These are phyloP conservation scores for Saksenaea oblongispora DNA, from an alignment of 371 early-diverging fungal species.

Conservation along the genomic window DNA sequence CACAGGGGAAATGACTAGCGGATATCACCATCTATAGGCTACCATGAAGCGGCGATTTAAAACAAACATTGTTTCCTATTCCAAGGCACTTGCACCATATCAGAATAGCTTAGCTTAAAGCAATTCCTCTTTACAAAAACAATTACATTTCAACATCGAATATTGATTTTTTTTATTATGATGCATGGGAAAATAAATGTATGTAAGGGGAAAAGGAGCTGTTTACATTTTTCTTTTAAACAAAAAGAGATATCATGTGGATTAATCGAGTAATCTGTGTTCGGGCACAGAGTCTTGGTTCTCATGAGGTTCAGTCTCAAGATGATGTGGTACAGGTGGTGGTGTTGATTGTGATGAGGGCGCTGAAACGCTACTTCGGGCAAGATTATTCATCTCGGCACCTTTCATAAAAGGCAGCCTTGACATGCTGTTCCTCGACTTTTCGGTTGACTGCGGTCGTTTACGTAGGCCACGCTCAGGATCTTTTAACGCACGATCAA, in stretches of 20 bases:
- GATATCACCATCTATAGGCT: too few relatives aligned
- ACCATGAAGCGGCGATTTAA: too few relatives aligned
- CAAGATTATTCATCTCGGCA: conserved; percentile 68
- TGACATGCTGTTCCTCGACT: conserved; percentile 63
- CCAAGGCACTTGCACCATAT: too few relatives aligned
- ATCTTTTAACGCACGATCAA: conserved; percentile 27
- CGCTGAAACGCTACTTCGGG: neutral
- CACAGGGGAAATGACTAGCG: too few relatives aligned
- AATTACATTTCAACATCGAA: too few relatives aligned
- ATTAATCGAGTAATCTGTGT: neutral
- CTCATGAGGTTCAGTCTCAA: neutral
- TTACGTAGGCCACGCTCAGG: neutral
- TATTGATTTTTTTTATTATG: too few relatives aligned
- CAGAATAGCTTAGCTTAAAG: too few relatives aligned
- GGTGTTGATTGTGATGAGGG: neutral
- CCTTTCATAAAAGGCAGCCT: conserved; percentile 67
- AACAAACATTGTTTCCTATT: too few relatives aligned
- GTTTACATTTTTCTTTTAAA: neutral
- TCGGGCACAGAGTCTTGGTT: neutral
- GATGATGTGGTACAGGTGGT: neutral
- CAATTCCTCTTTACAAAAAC: too few relatives aligned
- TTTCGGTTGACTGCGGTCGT: conserved; percentile 35
- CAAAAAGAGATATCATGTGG: neutral
- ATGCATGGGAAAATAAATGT: neutral
- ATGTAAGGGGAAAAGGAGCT: neutral